Percentiles rank a stretch among this genome's conserved stretches.
phyloP scores from a whole-genome alignment of 306 rosid species.

The Casuarina glauca region DNA sequence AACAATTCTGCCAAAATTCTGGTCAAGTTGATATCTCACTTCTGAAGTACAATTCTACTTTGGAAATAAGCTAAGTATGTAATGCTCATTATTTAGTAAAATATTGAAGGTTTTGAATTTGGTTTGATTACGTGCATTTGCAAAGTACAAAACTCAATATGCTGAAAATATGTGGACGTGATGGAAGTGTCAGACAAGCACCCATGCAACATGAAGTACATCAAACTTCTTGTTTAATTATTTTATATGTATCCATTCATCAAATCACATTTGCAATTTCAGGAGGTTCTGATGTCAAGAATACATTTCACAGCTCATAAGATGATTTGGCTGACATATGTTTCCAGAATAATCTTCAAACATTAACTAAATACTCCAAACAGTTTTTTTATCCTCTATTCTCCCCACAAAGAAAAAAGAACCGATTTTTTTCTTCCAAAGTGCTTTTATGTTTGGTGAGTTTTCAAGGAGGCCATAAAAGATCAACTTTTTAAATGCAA shows the following conservation, averaged over 20 bases:
- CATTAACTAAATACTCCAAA: neutral
- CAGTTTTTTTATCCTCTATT: neutral
- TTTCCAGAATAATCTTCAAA: neutral
- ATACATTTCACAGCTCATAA: slow-evolving; percentile 6
- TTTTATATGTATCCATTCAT: neutral
- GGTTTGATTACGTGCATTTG: neutral
- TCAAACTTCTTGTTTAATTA: neutral
- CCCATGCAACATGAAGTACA: neutral
- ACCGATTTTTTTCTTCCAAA: neutral
- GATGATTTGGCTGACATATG: neutral
- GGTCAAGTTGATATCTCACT: neutral
- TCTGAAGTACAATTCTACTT: neutral
- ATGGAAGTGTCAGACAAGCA: neutral
- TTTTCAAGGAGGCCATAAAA: slow-evolving; percentile 9
- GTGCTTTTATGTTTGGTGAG: slow-evolving; percentile 3
- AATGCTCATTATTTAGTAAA: neutral
- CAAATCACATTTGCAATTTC: neutral
- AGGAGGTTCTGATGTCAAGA: neutral
- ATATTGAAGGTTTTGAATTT: neutral
- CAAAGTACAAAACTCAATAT: too few relatives aligned
- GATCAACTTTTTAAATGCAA: slow-evolving; percentile 5
- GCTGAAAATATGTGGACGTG: too few relatives aligned
- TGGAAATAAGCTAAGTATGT: neutral
- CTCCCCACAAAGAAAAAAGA: neutral
- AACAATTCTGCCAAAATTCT: neutral